Evolutionary conservation across 2,329 filamentous ascomycete species (phyloP), one percentile per base, ranked within the genome.

Genomic region (Fusarium sp.): DNA sequence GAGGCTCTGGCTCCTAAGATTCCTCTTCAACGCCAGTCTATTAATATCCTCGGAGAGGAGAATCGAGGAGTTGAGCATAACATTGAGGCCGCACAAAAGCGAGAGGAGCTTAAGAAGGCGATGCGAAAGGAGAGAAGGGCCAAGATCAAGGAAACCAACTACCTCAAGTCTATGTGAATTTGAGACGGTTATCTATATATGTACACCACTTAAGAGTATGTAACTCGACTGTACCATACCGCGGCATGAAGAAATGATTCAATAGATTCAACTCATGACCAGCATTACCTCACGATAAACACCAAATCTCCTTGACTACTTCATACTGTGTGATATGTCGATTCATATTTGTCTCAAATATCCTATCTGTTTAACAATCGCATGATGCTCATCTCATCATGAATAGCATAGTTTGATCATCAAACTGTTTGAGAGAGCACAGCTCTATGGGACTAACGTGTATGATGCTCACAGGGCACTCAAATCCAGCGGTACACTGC

Each of bases 401-500:
- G 55, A 58, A 69, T 54, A 44, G 39, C 42, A 62, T 55, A 65
- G 42, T 28, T 57, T 55, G 36, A 26, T 26, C 22, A 22, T 38
- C 39, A 58, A 59, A 54, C 55, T 63, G 54, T 47, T 58, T 48
- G 42, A 56, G 41, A 63, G 47, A 63, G 45, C 42, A 56, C 28
- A 60, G 22, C 35, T 74, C 31, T 52, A 51, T 63, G 58, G 56
- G 57, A 47, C 73, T 55, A 76, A 68, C 36, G 35, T 58, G n/a
- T 44, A 38, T 59, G 41, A 44, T 61, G 36, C 52, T 77, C 67
- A 82, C 28, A 92, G 87, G 20, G 88, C 86, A 74, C 86, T 90
- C 80, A 99, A 83, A 85, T 98, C 94, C 77, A 98, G 85, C 36
- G 96, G 96, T 75, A 98, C 95, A 85, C 94, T 98, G 84, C 95